These are phyloP conservation scores for Gyrodon lividus DNA, from an alignment of 768 basidiomycete species.

Conservation along the genomic window DNA sequence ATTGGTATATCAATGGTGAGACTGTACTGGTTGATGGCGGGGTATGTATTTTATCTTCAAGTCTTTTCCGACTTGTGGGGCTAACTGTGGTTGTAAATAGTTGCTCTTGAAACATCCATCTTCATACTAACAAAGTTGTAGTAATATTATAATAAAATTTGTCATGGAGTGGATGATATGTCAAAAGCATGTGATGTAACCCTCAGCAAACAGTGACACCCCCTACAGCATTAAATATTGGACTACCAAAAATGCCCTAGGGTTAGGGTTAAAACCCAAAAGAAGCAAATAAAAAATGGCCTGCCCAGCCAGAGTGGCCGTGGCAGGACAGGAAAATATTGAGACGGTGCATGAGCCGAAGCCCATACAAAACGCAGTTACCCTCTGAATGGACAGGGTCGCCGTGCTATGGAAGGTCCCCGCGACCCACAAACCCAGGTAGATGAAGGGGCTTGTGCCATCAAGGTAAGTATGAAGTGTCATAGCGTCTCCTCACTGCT, in stretches of 20 bases:
- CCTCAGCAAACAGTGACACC: too few relatives aligned
- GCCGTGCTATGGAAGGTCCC: slow-evolving; percentile 56
- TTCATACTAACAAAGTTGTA: slow-evolving; percentile 37
- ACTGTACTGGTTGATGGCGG: slow-evolving; percentile 50
- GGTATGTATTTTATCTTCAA: slow-evolving; percentile 31
- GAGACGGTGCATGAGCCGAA: slow-evolving; percentile 75
- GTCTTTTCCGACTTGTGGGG: neutral
- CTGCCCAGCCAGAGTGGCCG: slow-evolving; percentile 47
- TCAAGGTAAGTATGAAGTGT: slow-evolving; percentile 62
- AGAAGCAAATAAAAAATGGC: slow-evolving; percentile 20
- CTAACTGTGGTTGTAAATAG: slow-evolving; percentile 14
- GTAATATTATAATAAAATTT: too few relatives aligned
- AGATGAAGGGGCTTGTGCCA: slow-evolving; percentile 56
- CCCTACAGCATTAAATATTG: too few relatives aligned
- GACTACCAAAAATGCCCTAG: slow-evolving; percentile 8
- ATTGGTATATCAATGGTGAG: slow-evolving; percentile 50
- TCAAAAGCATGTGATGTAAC: too few relatives aligned
- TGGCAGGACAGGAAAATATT: slow-evolving; percentile 78
- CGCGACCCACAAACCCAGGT: slow-evolving; percentile 55
- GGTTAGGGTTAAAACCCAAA: slow-evolving; percentile 31
- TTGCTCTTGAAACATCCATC: slow-evolving; percentile 38
- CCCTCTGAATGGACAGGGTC: slow-evolving; percentile 53
- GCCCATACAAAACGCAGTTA: slow-evolving; percentile 48
- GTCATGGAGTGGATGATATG: too few relatives aligned
- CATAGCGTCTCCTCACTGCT: neutral